These are phyloP conservation scores for Malassezia sympodialis DNA, from an alignment of 1,284 basidiomycete species.

Conservation along the genomic window DNA sequence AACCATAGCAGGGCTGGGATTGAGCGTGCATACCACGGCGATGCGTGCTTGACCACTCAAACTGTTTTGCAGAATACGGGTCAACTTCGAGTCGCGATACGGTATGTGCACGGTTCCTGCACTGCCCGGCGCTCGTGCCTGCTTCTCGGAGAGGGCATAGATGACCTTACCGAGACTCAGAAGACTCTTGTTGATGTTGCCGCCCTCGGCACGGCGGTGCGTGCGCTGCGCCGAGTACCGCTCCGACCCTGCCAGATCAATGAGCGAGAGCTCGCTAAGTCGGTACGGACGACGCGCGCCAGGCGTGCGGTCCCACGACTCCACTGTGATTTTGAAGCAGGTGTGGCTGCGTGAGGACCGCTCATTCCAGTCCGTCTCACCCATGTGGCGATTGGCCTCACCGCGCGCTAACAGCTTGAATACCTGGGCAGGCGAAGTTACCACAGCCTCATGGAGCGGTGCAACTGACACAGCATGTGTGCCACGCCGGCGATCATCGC, in stretches of 20 bases:
- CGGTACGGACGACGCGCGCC: conserved; percentile 12
- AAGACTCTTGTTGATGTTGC: conserved; percentile 55
- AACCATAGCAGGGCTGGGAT: conserved; percentile 51
- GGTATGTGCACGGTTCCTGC: conserved; percentile 59
- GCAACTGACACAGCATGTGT: conserved; percentile 52
- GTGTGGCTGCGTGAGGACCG: conserved; percentile 83
- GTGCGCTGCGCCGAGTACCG: conserved; percentile 55
- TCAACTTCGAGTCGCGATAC: conserved; percentile 98
- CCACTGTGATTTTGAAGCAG: conserved; percentile 53
- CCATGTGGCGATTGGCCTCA: conserved; percentile 76
- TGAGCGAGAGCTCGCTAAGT: conserved; percentile 58
- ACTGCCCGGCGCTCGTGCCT: neutral
- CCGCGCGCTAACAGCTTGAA: conserved; percentile 72
- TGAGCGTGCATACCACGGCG: conserved; percentile 84
- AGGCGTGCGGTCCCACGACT: conserved; percentile 23
- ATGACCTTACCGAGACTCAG: conserved; percentile 47
- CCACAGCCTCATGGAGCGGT: conserved; percentile 77
- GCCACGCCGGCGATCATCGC: conserved; percentile 27
- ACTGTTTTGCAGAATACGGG: conserved; percentile 98
- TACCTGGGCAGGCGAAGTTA: conserved; percentile 76
- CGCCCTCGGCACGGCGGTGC: conserved; percentile 44
- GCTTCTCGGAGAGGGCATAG: conserved; percentile 35
- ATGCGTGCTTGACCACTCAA: conserved; percentile 88
- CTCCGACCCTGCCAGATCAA: conserved; percentile 94
- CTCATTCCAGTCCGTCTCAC: conserved; percentile 95